phyloP scores from a whole-genome alignment of 352 stramenopile genomes.

The Phytophthora tubulina region DNA sequence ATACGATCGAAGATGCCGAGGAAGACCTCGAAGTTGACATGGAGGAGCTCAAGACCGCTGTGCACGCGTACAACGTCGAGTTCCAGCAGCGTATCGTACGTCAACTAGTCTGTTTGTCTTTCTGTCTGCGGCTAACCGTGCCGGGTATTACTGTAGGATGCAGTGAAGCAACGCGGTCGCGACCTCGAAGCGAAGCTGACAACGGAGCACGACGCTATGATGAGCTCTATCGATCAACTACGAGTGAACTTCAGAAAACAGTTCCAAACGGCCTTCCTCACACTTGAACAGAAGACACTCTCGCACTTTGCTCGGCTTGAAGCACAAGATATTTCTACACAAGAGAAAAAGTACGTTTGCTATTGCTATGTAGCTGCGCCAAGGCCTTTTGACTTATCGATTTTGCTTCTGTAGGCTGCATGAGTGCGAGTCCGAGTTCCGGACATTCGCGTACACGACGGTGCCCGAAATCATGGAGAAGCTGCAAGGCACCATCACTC shows the following conservation, averaged over 20 bases:
- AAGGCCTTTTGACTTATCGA: neutral
- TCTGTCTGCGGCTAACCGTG: neutral
- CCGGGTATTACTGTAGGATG: slow-evolving; percentile 47
- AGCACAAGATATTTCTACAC: slow-evolving; percentile 47
- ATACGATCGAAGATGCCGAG: slow-evolving; percentile 79
- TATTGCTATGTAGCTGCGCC: neutral
- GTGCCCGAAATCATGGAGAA: slow-evolving; percentile 92
- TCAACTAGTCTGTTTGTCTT: no score
- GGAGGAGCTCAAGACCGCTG: slow-evolving; percentile 80
- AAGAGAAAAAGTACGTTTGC: slow-evolving; percentile 59
- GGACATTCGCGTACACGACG: slow-evolving; percentile 81
- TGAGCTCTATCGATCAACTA: slow-evolving; percentile 65
- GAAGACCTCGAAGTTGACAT: slow-evolving; percentile 83
- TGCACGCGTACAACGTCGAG: slow-evolving; percentile 86
- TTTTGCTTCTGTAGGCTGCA: slow-evolving; percentile 47
- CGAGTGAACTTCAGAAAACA: slow-evolving; percentile 51
- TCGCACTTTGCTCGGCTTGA: slow-evolving; percentile 72
- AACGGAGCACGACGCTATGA: slow-evolving; percentile 68
- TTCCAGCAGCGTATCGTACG: slow-evolving; percentile 84
- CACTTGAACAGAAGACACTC: slow-evolving; percentile 66
- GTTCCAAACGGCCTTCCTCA: slow-evolving; percentile 64
- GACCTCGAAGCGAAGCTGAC: slow-evolving; percentile 61
- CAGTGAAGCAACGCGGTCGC: slow-evolving; percentile 70
- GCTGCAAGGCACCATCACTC: slow-evolving; percentile 88
- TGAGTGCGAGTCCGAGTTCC: slow-evolving; percentile 62